These are phyloP conservation scores for Sanghuangporus sanghuang DNA, from an alignment of 1,284 basidiomycete genomes.

Conservation along the genomic window DNA sequence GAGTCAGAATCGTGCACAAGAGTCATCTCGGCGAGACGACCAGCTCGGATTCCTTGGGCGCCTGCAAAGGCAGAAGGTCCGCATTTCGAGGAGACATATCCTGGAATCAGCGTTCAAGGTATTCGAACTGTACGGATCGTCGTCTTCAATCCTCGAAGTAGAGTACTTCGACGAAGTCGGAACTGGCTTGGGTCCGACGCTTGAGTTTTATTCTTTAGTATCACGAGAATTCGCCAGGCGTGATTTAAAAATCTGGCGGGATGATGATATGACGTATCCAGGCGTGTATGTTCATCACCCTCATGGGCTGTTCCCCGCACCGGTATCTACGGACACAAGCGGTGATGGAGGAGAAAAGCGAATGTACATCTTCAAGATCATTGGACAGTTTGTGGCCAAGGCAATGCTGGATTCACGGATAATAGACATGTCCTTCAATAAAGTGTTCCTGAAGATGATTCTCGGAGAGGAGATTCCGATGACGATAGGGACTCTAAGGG, in stretches of 20 bases:
- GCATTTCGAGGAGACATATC: constrained; percentile 91
- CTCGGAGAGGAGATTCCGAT: constrained; percentile 82
- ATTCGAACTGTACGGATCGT: constrained; percentile 94
- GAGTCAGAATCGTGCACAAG: constrained; percentile 70
- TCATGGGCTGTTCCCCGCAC: constrained; percentile 85
- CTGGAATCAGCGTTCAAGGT: constrained; percentile 98
- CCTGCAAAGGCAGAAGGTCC: constrained; percentile 92
- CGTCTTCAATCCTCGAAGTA: constrained; percentile 90
- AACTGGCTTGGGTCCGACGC: constrained; percentile 95
- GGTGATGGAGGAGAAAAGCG: constrained; percentile 72
- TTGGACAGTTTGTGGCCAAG: constrained; percentile 98
- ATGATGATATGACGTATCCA: constrained; percentile 62
- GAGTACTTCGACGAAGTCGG: constrained; percentile 99
- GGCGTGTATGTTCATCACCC: constrained; percentile 78
- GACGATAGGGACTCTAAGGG: constrained; percentile 78
- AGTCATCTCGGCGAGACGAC: constrained; percentile 79
- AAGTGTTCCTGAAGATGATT: constrained; percentile 84
- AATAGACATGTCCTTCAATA: constrained; percentile 93
- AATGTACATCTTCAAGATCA: constrained; percentile 80
- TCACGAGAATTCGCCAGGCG: constrained; percentile 90
- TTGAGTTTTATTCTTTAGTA: constrained; percentile 95
- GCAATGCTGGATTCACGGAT: constrained; percentile 96
- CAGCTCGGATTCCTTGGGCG: constrained; percentile 89
- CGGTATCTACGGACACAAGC: constrained; percentile 59
- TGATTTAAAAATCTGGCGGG: constrained; percentile 88